These are phyloP conservation scores for Naegleria gruberi DNA, from an alignment of 208 protist species.

Conservation along the genomic window DNA sequence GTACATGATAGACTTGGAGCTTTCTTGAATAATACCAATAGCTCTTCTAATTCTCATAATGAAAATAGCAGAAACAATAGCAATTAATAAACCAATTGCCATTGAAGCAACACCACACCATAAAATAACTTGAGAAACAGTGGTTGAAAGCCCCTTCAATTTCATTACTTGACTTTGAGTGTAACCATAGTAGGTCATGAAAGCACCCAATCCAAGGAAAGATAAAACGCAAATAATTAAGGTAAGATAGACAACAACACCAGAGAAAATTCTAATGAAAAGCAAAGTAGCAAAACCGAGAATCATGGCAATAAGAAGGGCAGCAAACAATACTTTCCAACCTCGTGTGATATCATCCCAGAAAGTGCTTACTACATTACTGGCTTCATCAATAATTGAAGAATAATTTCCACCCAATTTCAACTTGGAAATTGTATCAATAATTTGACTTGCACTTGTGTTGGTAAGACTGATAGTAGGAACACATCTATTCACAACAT, in stretches of 20 bases:
- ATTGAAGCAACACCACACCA: not conserved
- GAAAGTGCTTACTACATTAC: not conserved
- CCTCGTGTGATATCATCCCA: not conserved
- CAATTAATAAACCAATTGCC: not conserved
- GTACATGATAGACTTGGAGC: not conserved
- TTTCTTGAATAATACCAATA: constrained; percentile 17
- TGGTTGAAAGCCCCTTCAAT: not conserved
- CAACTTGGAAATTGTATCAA: not conserved
- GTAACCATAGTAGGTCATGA: not conserved
- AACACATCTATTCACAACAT: not conserved
- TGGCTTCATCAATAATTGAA: not conserved
- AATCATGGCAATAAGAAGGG: not conserved
- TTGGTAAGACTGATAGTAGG: not conserved
- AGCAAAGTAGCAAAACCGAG: not conserved
- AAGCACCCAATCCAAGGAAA: not conserved
- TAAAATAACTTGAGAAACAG: not conserved
- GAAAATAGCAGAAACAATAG: not conserved
- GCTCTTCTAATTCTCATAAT: not conserved
- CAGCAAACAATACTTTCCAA: not conserved
- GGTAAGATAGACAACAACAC: not conserved
- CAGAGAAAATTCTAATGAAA: not conserved
- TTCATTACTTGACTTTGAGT: not conserved
- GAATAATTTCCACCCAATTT: not conserved
- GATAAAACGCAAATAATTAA: not conserved
- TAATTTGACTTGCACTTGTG: not conserved